Base-by-base conservation (phyloP, 2,329 filamentous ascomycete species). In the Cladosporium sp. region DNA sequence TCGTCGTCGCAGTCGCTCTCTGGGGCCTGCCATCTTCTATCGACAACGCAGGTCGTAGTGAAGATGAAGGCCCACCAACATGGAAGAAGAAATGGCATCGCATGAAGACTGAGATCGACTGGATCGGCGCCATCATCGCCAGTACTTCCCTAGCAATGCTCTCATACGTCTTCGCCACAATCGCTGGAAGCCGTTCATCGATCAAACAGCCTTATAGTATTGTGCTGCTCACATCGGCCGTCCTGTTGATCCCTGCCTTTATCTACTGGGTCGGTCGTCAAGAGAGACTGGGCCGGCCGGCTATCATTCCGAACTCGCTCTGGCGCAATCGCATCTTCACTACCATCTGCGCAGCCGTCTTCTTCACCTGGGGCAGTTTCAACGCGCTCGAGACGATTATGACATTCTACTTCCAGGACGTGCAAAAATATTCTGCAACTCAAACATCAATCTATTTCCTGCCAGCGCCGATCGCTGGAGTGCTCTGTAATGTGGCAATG, bases 241-340 rank as follows among this genome's bases (percentile, higher is more conserved):
- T 81, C 2, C 67, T 77, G 3, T 68, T 81, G 1, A 74, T 87
- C 2, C 81, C 82, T 0, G 71, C 75, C 0, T 89, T 89, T 70
- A 75, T 84, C 54, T 73, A 76, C 14, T 89, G 87, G 87, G 81
- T 86, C 60, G 78, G 80, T 14, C 77, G 79, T 2, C 84, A 83
- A 59, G 82, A 83, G 56, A 77, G 75, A 7, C 70, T 74, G 0
- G 77, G 78, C 11, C 78, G 77, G 1, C 83, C 85, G 6, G 86
- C 86, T 0, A 74, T 90, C 10, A 88, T 90, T 21, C 87, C 87
- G 0, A 89, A 89, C 72, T 83, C 82, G 0, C 75, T 89, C 0
- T 89, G 88, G 88, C 80, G 77, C 6, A 88, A 86, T 53, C 72
- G 74, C 0, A 75, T 82, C 10, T 90, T 89, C 69, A 82, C 84